Evolutionary conservation across 2,329 filamentous ascomycete species (phyloP).

Genomic region (Fusarium ramigenum): DNA sequence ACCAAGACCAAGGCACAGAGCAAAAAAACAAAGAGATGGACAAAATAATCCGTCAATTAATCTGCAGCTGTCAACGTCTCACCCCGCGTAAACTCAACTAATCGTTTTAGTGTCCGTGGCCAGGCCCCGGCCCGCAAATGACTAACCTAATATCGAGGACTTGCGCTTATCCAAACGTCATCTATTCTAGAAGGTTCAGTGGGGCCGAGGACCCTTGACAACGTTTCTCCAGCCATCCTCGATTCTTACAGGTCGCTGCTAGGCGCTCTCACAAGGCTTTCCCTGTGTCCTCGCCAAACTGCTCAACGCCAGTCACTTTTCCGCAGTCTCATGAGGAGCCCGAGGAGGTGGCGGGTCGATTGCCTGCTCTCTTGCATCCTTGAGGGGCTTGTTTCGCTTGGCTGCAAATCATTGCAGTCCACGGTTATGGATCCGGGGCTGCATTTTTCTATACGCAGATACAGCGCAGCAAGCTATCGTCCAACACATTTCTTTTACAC

Average conservation of each 20-base stretch:
- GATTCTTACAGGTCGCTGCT: slow-evolving; percentile 11
- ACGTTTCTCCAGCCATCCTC: slow-evolving; percentile 20
- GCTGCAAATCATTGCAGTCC: slow-evolving; percentile 35
- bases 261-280: slow-evolving; percentile 17
- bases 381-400: slow-evolving; percentile 32
- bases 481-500: background rate
- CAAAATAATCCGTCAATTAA: slow-evolving; percentile 14
- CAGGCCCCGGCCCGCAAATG: slow-evolving; percentile 16
- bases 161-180: slow-evolving; percentile 48
- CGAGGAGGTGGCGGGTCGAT: slow-evolving; percentile 16
- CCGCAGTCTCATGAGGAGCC: background rate
- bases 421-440: slow-evolving; percentile 26
- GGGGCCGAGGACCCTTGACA: slow-evolving; percentile 43
- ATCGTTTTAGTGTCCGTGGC: slow-evolving; percentile 37
- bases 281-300: slow-evolving; percentile 18
- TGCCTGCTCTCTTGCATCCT: slow-evolving; percentile 5
- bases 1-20: background rate
- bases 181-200: slow-evolving; percentile 58
- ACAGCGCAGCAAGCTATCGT: slow-evolving; percentile 20
- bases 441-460: background rate
- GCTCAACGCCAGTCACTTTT: slow-evolving; percentile 3
- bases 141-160: slow-evolving; percentile 44
- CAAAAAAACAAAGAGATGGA: background rate
- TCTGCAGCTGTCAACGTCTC: background rate
- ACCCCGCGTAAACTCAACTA: slow-evolving; percentile 30